Evolutionary conservation across 495 filamentous ascomycete species (phyloP).

Genomic region (Trichoderma asperelloides): DNA sequence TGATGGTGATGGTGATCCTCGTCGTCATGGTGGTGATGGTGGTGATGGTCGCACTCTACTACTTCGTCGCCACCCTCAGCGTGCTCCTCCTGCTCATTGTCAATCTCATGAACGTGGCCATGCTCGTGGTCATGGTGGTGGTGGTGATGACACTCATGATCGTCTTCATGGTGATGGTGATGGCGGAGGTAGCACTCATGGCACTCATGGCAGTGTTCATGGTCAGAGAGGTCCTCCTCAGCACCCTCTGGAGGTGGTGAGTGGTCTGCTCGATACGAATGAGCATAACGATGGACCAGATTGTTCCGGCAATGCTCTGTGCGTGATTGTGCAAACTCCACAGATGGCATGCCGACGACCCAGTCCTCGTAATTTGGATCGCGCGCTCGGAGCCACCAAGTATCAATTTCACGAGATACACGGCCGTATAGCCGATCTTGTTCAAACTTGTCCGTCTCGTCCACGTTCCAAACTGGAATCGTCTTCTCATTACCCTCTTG

Average conservation of each 20-base stretch:
- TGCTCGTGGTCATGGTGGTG: constrained; percentile 38
- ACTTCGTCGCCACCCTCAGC: constrained; percentile 13
- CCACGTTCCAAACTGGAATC: constrained; percentile 32
- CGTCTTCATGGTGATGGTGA: constrained; percentile 7
- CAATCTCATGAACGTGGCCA: not conserved
- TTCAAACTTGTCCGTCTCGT: constrained; percentile 39
- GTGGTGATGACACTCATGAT: constrained; percentile 40
- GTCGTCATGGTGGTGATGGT: constrained; percentile 3
- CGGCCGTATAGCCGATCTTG: constrained; percentile 43
- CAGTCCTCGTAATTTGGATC: constrained; percentile 45
- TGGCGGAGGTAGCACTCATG: constrained; percentile 7
- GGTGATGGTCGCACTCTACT: constrained; percentile 19
- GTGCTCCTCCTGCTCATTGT: constrained; percentile 30
- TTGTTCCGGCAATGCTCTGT: constrained; percentile 40
- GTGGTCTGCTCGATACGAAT: constrained; percentile 30
- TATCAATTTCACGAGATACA: constrained; percentile 48
- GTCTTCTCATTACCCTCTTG: constrained; percentile 24
- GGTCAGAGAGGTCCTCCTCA: constrained; percentile 14
- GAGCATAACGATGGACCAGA: constrained; percentile 38
- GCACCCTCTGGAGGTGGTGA: constrained; percentile 20
- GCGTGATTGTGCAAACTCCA: constrained; percentile 40
- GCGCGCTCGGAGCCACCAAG: constrained; percentile 46
- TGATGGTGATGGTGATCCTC: constrained; percentile 22
- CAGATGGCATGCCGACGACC: constrained; percentile 41
- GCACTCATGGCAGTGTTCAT: constrained; percentile 12